Base-by-base conservation (phyloP, 73 alveolate species). In the Symbiodinium natans region DNA sequence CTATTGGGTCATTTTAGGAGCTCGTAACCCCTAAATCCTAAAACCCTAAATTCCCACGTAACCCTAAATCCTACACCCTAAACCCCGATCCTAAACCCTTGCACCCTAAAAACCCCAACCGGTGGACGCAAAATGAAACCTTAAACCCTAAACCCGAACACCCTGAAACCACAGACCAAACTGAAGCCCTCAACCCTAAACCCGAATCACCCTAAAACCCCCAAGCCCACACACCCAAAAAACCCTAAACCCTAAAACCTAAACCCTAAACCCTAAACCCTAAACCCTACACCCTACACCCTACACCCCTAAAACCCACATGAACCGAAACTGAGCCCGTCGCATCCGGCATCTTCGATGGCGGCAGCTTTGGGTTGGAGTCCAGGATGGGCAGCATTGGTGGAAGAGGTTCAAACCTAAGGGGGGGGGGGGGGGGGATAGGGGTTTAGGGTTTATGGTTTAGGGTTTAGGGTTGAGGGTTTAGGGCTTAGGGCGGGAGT, bases 311-410 rank as follows among this genome's bases (percentile, higher is more conserved):
- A 56, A 56, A 56, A 0, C 75, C 0, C 6, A 46, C 13, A 46
- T 46, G 59, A 9, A 46, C n/a, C 6, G 59, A 46, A 46, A n/a
- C 83, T 27, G 83, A 31, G 83, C 25, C 11, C 83, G 17, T 4
- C 31, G 43, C 96, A 71, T 89, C 96, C 52, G 96, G 96, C 96
- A 89, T 89, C 77, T 89, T 89, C 74, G 96, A 89, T 56, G 96
- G 96, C 52, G 96, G 96, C 96, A 89, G 63, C 87, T 89, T 89
- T 52, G 96, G 96, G 38, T 89, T 41, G 36, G 99, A 56, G 63
- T 92, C 98, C 98, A 92, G 52, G 86, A 46, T 77, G 40, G 98
- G 98, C 27, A 92, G 98, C 98, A 92, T 92, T 27, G 98, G 98
- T 15, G 98, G 98, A 15, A 92, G 92, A 17, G 98, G 98, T 40